These are phyloP conservation scores for Mollisia scopiformis DNA, from an alignment of 2,329 filamentous ascomycete species.

Conservation along the genomic window DNA sequence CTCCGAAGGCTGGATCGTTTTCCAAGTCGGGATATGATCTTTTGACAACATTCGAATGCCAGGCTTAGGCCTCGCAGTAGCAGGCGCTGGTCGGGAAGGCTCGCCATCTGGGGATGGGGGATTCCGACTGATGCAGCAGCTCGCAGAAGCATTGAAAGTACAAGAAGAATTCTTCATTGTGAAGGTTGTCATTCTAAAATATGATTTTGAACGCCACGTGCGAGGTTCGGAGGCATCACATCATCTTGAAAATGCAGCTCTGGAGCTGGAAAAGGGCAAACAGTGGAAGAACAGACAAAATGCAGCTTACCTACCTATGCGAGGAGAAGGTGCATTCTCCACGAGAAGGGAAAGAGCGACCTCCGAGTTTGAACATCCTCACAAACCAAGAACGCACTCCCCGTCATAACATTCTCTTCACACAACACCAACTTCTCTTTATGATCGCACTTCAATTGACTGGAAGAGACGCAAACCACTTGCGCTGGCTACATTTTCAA, in stretches of 20 bases:
- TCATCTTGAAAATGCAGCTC: neutral
- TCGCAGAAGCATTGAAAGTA: constrained; percentile 1
- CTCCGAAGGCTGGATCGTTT: constrained; percentile 24
- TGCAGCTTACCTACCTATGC: too few relatives aligned
- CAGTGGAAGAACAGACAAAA: too few relatives aligned
- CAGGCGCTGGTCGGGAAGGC: constrained; percentile 26
- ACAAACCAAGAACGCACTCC: too few relatives aligned
- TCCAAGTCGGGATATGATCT: constrained; percentile 23
- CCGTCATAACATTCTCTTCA: too few relatives aligned
- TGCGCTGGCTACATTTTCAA: too few relatives aligned
- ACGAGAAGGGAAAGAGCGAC: neutral
- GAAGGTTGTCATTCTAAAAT: neutral
- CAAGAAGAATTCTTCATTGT: neutral
- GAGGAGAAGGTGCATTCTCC: neutral
- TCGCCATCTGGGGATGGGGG: constrained; percentile 36
- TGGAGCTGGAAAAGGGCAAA: neutral
- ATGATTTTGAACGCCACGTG: neutral
- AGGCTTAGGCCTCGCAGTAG: constrained; percentile 1
- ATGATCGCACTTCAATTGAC: too few relatives aligned
- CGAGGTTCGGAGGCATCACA: neutral
- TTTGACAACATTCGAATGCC: constrained; percentile 17
- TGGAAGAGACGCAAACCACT: too few relatives aligned
- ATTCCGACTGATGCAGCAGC: constrained; percentile 32
- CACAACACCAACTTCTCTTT: too few relatives aligned
- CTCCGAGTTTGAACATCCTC: neutral